Base-by-base conservation (phyloP, 495 filamentous ascomycete genomes). In the Staphylotrichum tortipilum region DNA sequence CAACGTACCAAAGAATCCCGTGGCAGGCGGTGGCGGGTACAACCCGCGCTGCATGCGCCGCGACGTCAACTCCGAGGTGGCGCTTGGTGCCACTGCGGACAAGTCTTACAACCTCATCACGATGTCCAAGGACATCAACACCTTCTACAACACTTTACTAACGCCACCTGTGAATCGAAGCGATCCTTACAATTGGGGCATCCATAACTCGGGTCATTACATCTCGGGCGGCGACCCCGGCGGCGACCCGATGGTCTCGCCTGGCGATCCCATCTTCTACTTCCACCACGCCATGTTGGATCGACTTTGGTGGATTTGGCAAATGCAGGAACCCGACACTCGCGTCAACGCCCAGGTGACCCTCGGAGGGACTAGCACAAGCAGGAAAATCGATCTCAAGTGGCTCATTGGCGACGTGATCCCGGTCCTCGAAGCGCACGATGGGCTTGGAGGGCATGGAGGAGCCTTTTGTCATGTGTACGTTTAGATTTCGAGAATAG, bases 231-330 rank as follows among this genome's bases (percentile, higher is more conserved):
- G 77, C 17, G 80, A 83, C 63, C 77, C 78, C 0, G 77, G 75
- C 5, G 73, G 77, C 18, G 79, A 81, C 64, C 61, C 77, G 22
- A 81, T 69, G 57, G 65, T 65, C 8, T 76, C 70, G 24, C 75
- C 79, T 6, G 76, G 78, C n/a, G 81, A 84, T 49, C 80, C 80
- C 14, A 70, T 68, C 11, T 85, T 85, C 66, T 85, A 67, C 58
- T 68, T 78, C 19, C 81, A 85, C 60, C 81, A 85, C 57, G 73
- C 68, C 18, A 72, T 72, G 71, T 68, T 85, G 42, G 82, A 85
- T 61, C 76, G 78, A 14, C 44, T 77, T 3, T 85, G 73, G 72
- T 79, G 77, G 72, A 78, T 80, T 17, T 85, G 82, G 81, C 80
- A 85, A 33, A 52, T 59, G 52, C 52, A 55, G 52, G 52, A 59